Evolutionary conservation across 495 filamentous ascomycete genomes (phyloP), one percentile per base, ranked within the genome.

Genomic region (Baudoinia panamericana): DNA sequence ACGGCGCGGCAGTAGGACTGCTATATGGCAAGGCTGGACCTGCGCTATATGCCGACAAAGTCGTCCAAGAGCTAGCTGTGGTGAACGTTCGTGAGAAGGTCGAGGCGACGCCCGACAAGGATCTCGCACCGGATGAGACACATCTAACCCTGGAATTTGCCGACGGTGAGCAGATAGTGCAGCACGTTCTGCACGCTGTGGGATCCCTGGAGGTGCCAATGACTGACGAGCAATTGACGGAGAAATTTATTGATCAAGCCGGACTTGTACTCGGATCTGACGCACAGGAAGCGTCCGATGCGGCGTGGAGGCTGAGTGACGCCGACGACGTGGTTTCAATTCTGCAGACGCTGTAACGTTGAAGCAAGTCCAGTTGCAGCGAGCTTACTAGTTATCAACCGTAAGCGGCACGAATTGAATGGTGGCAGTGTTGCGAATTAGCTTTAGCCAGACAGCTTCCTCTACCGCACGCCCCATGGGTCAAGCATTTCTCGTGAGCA

Each of bases 11-110:
- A 0, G 56, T 70, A 8, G 69, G 63, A 9, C 34, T 72, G 13
- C 47, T 73, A 11, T 69, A 63, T 39, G 68, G 69, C 0, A 66
- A 67, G 42, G 68, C 60, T 18, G 66, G 65, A 1, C 70, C 68
- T 10, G 55, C 56, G 5, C 56, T 71, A 49, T 72, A 69, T 44
- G 63, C 63, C 19, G 63, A 72, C 45, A 40, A 44, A 1, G 62
- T 69, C 4, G 67, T 69, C 5, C 49, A 31, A 16, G 57, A 66
- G 41, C 27, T 41, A 10, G 50, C 45, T 1, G 57, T 68, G 13
- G 51, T 69, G 22, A 36, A 28, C 4, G 27, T 71, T 20, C 45
- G 70, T 15, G 57, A 67, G 28, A 58, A 57, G 30, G 58, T 70
- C 22, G 52, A 59, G 18, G 66, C 66, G 2, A 59, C 48, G 0